Base-by-base conservation (phyloP, 148 eudicot genomes). In the Pouteria glomerata region DNA sequence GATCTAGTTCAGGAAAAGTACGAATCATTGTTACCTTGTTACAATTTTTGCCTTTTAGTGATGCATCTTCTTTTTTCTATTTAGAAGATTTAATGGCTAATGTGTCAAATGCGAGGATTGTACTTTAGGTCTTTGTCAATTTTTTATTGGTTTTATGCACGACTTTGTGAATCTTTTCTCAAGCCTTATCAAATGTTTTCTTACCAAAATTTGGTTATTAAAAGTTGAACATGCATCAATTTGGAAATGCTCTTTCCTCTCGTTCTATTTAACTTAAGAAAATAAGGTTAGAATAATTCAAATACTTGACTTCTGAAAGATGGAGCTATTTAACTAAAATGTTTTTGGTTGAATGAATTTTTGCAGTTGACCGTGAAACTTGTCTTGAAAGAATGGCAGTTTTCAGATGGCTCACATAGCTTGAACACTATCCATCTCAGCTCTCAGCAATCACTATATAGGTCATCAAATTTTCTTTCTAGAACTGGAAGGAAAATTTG, bases 321-420 rank as follows among this genome's bases (percentile, higher is more conserved):
- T 59, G 29, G 8, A 68, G 50, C 50, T 13, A 23, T 12, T 57
- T 63, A 66, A 74, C 33, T 41, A 35, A 4, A 39, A 39, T 39
- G 44, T 39, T 39, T n/a, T 74, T 14, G 30, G 41, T 29, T 16
- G 59, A 60, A 50, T 67, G 8, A 76, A 48, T 18, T 26, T 70
- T 66, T 86, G 82, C 91, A 95, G 98, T 80, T 95, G 85, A 81
- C 48, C 7, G 93, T 95, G 85, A 82, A 77, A 71, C 91, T 95
- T 73, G 81, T 88, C 37, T 63, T 92, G 34, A 95, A 90, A 80
- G 99, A 95, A 73, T 95, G 99, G 99, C 99, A 86, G 74, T 90
- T 92, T 78, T 73, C 97, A 3, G 96, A 90, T 81, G 99, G 97
- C 70, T 86, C 90, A 67, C 84, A 85, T 79, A 88, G 83, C 80